Evolutionary conservation across 2,329 filamentous ascomycete species (phyloP), one percentile per base, ranked within the genome.

Genomic region (Colletotrichum cuscutae): DNA sequence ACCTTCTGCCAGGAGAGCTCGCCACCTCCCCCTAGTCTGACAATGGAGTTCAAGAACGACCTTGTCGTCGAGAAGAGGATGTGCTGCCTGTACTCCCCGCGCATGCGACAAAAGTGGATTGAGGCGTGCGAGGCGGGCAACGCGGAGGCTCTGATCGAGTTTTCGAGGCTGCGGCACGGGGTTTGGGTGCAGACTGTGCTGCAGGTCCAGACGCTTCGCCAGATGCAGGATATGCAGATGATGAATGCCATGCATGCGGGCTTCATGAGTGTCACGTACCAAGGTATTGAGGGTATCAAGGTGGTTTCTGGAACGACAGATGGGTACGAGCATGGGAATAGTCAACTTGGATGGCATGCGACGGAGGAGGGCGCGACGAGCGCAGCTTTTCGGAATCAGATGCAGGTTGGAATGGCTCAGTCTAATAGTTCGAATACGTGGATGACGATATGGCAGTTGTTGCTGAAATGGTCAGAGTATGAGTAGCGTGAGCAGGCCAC

Each of bases 341-440:
- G 76, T 59, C 74, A 75, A 0, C 32, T 82, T 1, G 82, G 83
- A 0, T 84, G 81, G 74, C 77, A 84, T 53, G 80, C 80, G 46
- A 82, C 81, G 22, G 75, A 79, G 30, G 59, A 81, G 24, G 81
- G 82, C 0, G 82, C 77, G 0, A 81, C 78, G n/a, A 64, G 64
- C 19, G 72, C 72, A 7, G 66, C 49, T 26, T 69, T 57, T 52
- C 35, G 26, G 24, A 30, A 69, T 28, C 26, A 69, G 59, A 69
- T 69, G 66, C 56, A 52, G n/a, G 15, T 37, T 22, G 66, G 66
- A 5, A 64, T 69, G 59, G 57, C 35, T 19, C 66, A 69, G 11
- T 46, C 66, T 7, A 69, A 64, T 19, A 69, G 54, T 37, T 4
- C 64, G 24, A 22, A 35, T 5, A 66, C 64, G 1, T 58, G 54